A percentile compares a stretch with the other conserved stretches of the same genome.
Evolutionary conservation across 257 asterid genomes (phyloP).

Genomic region (Marsdenia floribunda): DNA sequence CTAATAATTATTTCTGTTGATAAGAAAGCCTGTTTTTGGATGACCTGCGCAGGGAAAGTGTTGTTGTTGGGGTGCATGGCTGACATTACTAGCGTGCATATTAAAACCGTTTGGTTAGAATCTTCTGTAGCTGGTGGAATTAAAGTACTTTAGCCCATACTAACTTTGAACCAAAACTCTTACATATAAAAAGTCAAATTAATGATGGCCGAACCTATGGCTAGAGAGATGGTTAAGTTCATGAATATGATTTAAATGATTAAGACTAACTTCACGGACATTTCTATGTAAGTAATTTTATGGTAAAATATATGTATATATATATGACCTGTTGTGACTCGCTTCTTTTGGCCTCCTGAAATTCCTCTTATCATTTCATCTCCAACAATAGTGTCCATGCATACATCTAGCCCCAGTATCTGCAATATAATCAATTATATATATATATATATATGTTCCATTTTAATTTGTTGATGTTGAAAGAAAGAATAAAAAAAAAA

Average conservation of each 20-base stretch:
- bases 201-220: not conserved
- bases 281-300: not conserved
- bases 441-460: not conserved
- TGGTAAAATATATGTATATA: not conserved
- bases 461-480: no score
- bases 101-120: not conserved
- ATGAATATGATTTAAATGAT: not conserved
- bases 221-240: no score
- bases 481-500: no score
- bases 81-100: not conserved
- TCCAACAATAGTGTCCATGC: conserved; percentile 58
- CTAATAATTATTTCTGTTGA: not conserved
- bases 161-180: not conserved
- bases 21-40: not conserved
- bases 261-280: no score
- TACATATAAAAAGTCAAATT: not conserved
- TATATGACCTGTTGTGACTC: conserved; percentile 53
- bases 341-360: conserved; percentile 66
- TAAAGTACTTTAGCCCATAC: not conserved
- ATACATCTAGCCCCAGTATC: conserved; percentile 57
- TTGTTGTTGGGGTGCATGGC: not conserved
- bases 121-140: not conserved
- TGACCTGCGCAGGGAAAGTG: not conserved
- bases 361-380: conserved; percentile 67
- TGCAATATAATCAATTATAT: conserved; percentile 18